Base-by-base conservation (phyloP, 495 filamentous ascomycete species). In the Recurvomyces mirabilis region DNA sequence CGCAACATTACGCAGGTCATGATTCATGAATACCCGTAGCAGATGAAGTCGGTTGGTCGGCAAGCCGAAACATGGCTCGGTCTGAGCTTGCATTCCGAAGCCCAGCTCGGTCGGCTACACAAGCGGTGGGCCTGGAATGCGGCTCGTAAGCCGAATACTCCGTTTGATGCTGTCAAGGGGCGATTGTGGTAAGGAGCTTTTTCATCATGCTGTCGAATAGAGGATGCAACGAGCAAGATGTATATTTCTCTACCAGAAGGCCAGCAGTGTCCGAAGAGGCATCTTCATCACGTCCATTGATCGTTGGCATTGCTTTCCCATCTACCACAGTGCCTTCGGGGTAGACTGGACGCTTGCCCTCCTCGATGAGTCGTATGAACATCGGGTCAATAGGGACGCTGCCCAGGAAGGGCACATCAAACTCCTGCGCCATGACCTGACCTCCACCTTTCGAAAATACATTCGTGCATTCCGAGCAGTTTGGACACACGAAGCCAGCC, bases 401-500 rank as follows among this genome's bases (percentile, higher is more conserved):
- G 18, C 87, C 93, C 47, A 95, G 62, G 56, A 96, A 96, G 31
- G 69, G 71, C 22, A 98, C 82, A 3, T 67, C 71, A 60, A 88
- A 87, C 53, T 96, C 85, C 52, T 71, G 62, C 14, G 87, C 87
- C 91, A 98, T 94, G 19, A 83, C 75, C 63, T 84, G 64, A 6
- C 93, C 91, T 6, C 91, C 91, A 14, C 91, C 93, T 40, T 77
- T 85, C 37, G 78, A 81, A 59, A 96, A 96, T 43, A 96, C 66
- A 66, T 96, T 84, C 32, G 84, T 93, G 62, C 87, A 85, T 62
- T 93, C 86, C 51, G 81, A 83, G 65, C 91, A 98, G 58, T 87
- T 85, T 25, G 89, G 89, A 64, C 91, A 98, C 42, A 94, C 82
- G 64, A 88, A 98, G 1, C 91, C 91, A 20, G 81, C 81, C 93